Conservation (phyloP, 495 filamentous ascomycete genomes). For the Gamarada debralockiae region DNA sequence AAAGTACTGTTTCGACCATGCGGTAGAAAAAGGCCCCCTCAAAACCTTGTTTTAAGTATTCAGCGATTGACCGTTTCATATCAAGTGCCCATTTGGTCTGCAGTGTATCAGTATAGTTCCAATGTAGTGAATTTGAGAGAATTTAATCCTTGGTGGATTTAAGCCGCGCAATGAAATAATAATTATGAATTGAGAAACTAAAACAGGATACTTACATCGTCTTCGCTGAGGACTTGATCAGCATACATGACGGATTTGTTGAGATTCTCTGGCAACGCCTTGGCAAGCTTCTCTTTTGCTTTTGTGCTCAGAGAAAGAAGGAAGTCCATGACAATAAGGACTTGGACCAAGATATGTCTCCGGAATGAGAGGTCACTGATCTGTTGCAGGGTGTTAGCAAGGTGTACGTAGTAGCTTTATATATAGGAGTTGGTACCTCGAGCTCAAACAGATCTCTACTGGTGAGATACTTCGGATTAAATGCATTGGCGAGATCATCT, state of each 20-base stretch:
- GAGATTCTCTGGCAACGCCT: slow-evolving; percentile 35
- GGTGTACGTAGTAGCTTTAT: not conserved
- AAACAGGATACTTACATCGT: slow-evolving; percentile 60
- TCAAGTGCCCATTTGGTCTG: slow-evolving; percentile 68
- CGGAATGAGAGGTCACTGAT: slow-evolving; percentile 92
- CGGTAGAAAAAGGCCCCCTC: slow-evolving; percentile 91
- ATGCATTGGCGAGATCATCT: slow-evolving; percentile 62
- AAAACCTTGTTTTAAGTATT: slow-evolving; percentile 71
- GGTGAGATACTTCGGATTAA: slow-evolving; percentile 97
- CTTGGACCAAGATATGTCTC: slow-evolving; percentile 89
- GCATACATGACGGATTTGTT: slow-evolving; percentile 77
- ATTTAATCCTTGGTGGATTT: not conserved
- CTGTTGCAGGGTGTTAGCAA: slow-evolving; percentile 33
- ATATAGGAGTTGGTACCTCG: slow-evolving; percentile 54
- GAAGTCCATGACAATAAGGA: slow-evolving; percentile 90
- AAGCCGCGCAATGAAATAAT: not conserved
- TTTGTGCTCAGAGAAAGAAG: slow-evolving; percentile 81
- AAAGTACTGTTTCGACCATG: slow-evolving; percentile 92
- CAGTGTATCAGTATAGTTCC: slow-evolving; percentile 2
- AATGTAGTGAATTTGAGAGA: not conserved
- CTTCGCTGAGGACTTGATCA: slow-evolving; percentile 67
- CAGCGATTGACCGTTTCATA: slow-evolving; percentile 69
- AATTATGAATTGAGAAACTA: not conserved
- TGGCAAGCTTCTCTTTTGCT: slow-evolving; percentile 70
- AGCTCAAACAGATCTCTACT: slow-evolving; percentile 92